These are phyloP conservation scores for Linnemannia exigua DNA, from an alignment of 192 early-diverging fungal species.

Conservation along the genomic window DNA sequence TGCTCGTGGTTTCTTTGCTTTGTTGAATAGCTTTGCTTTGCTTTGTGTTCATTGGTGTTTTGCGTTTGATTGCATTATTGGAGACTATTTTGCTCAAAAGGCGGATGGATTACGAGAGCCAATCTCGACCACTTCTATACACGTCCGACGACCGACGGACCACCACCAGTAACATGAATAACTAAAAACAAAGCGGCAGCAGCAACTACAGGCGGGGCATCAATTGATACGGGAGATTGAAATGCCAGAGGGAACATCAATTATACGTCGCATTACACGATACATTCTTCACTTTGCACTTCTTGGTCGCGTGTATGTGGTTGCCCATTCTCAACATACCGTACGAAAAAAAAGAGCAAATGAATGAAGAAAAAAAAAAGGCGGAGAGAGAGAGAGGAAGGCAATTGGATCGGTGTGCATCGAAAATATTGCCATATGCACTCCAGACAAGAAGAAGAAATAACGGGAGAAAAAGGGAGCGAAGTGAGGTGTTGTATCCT, in stretches of 20 bases:
- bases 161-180: background rate
- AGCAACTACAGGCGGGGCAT: background rate
- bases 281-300: background rate
- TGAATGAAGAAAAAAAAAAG: background rate
- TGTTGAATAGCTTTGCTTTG: background rate
- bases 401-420: slow-evolving; percentile 6
- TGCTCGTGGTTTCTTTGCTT: background rate
- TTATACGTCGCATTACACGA: background rate
- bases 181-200: too few relatives aligned
- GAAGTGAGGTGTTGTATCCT: slow-evolving; percentile 21
- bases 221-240: background rate
- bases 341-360: too few relatives aligned
- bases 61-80: slow-evolving; percentile 2
- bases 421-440: background rate
- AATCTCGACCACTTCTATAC: background rate
- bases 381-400: background rate
- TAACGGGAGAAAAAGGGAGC: background rate
- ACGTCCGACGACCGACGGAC: background rate
- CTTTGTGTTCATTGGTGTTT: background rate
- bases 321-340: too few relatives aligned
- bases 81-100: background rate
- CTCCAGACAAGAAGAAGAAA: background rate
- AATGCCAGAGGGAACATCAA: background rate
- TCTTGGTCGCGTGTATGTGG: background rate
- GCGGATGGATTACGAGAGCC: background rate